Conservation (phyloP, 2,329 filamentous ascomycete species). For the Aureobasidium sp. region DNA sequence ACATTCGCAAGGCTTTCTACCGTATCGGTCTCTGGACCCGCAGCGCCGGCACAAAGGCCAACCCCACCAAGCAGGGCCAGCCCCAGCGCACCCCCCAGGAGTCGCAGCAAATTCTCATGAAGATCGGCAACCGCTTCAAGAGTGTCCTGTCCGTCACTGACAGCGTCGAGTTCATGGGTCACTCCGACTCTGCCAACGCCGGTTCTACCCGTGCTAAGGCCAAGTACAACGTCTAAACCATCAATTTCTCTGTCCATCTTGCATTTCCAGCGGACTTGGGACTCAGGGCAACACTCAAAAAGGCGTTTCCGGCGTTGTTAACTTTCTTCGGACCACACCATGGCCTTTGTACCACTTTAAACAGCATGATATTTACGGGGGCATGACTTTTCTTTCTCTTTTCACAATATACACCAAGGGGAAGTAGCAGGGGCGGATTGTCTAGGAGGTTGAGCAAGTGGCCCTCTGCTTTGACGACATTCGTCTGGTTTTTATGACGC, state of each 20-base stretch:
- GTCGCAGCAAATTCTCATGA: conserved; percentile 74
- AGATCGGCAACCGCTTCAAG: conserved; percentile 89
- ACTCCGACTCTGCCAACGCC: conserved; percentile 86
- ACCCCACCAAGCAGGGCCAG: conserved; percentile 43
- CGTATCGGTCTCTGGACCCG: conserved; percentile 96
- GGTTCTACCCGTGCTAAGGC: conserved; percentile 94
- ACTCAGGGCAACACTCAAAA: background rate
- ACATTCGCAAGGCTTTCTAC: conserved; percentile 97
- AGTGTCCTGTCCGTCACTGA: conserved; percentile 73
- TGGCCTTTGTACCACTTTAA: background rate
- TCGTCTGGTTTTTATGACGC: conserved; percentile 11
- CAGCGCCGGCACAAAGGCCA: conserved; percentile 72
- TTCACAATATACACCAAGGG: background rate
- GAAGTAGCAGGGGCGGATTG: conserved; percentile 1
- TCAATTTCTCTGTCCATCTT: background rate
- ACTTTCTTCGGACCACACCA: background rate
- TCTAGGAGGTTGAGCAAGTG: conserved; percentile 30
- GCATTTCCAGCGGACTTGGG: conserved; percentile 6
- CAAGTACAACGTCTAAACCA: conserved; percentile 70
- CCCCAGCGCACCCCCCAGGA: conserved; percentile 70
- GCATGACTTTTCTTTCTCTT: conserved; percentile 8
- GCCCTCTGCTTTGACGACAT: conserved; percentile 23
- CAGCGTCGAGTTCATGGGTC: conserved; percentile 87
- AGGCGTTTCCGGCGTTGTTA: conserved; percentile 6
- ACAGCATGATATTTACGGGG: conserved; percentile 1